Evolutionary conservation across 73 alveolate genomes (phyloP).

Genomic region (Uronychia setigera): DNA sequence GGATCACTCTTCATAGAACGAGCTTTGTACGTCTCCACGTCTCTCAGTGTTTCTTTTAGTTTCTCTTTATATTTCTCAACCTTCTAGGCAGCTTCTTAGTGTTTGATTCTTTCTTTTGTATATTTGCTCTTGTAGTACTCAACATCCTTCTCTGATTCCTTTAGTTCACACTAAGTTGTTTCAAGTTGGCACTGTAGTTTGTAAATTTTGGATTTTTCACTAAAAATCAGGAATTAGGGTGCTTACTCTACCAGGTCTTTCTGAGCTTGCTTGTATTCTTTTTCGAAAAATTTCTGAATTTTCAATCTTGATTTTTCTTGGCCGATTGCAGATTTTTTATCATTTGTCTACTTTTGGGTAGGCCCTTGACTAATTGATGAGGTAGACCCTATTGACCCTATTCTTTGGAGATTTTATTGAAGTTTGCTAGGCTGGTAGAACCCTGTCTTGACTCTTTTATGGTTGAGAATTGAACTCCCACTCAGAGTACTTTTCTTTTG

Average conservation of each 20-base stretch:
- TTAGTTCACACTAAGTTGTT: neutral
- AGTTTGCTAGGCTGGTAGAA: no score
- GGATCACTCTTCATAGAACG: no score
- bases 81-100: neutral
- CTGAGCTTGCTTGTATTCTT: neutral
- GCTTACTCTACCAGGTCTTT: neutral
- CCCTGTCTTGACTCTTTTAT: no score
- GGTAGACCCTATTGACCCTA: no score
- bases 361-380: no score
- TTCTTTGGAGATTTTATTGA: no score
- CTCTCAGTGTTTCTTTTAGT: neutral
- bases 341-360: no score
- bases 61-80: neutral
- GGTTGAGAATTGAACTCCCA: no score
- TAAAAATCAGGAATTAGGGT: neutral
- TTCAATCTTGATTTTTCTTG: no score
- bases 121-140: neutral
- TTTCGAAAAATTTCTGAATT: neutral
- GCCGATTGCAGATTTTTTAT: no score
- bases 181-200: neutral
- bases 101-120: neutral
- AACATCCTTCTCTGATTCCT: neutral
- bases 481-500: no score
- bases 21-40: no score
- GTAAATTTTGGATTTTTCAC: neutral